phyloP scores from a whole-genome alignment of 2,329 filamentous ascomycete genomes.

The Claviceps paspali region DNA sequence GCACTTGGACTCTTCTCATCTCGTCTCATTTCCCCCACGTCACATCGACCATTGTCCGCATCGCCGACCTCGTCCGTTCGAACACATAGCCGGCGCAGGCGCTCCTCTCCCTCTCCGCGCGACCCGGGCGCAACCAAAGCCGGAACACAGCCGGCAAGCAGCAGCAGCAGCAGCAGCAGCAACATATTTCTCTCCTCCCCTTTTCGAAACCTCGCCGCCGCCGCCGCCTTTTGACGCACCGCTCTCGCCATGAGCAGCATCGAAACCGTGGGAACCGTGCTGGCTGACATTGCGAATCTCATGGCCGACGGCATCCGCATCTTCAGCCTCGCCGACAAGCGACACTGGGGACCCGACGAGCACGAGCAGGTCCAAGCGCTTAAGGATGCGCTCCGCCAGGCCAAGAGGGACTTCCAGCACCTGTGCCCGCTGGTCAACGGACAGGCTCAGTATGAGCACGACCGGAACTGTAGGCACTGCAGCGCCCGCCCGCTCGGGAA shows the following conservation, averaged over 20 bases:
- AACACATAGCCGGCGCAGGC: too few relatives aligned
- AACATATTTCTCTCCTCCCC: too few relatives aligned
- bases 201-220: too few relatives aligned
- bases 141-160: not conserved
- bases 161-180: too few relatives aligned
- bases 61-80: too few relatives aligned
- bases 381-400: constrained; percentile 40
- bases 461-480: constrained; percentile 37
- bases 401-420: constrained; percentile 45
- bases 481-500: too few relatives aligned
- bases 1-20: not conserved
- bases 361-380: constrained; percentile 42
- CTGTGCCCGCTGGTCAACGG: constrained; percentile 39
- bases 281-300: constrained; percentile 40
- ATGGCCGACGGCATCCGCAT: constrained; percentile 38
- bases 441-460: constrained; percentile 41
- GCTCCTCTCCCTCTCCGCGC: not conserved
- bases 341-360: constrained; percentile 42
- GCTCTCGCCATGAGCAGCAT: constrained; percentile 20
- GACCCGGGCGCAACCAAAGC: not conserved
- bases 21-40: too few relatives aligned
- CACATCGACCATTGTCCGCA: too few relatives aligned
- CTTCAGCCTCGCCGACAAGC: constrained; percentile 41
- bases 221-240: too few relatives aligned
- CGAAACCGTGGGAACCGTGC: constrained; percentile 41